Evolutionary conservation across 495 filamentous ascomycete genomes (phyloP), one percentile per base, ranked within the genome.

Genomic region (Lichina pygmaea): DNA sequence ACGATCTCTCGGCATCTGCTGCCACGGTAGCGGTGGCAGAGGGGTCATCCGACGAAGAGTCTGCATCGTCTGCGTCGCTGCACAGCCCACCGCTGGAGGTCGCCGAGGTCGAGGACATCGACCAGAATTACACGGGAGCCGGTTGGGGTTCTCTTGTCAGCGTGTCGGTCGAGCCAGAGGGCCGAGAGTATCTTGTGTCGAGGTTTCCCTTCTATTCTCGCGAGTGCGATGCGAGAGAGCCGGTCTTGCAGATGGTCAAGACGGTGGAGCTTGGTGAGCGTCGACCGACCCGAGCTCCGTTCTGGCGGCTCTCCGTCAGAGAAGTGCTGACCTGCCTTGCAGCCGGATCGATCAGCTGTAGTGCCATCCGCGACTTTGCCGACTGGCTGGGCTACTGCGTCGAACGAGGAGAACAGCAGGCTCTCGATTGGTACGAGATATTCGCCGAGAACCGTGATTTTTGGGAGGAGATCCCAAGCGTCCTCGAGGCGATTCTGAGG

Each of bases 51-150:
- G 33, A 30, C 45, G 24, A 24, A 24, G n/a, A 42, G 62, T 68
- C 41, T 66, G 65, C 13, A 0, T 53, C 67, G n/a, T 59, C 68
- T 12, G 68, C 68, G 5, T 60, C 68, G 8, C 55, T 60, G 0
- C 59, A 59, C 11, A 71, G 66, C 46, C 68, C 68, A 5, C 61
- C 70, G 43, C 70, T 72, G 16, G 62, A 71, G 52, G 64, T 68
- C 16, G 67, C 66, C 6, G 68, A 71, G 42, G 56, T 67, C 33
- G 68, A 72, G 52, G 68, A 71, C 44, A 68, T 70, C 52, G 60
- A 65, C 43, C 63, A 66, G 49, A 60, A 66, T 36, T 63, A 7
- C 62, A 54, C 47, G 69, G 68, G 66, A 58, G 55, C 38, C 50
- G 60, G 0, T 41, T 70, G 49, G 59, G 55, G 8, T 57, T 62